Evolutionary conservation across 208 protist genomes (phyloP).

Genomic region (Trypanosoma cruzi): DNA sequence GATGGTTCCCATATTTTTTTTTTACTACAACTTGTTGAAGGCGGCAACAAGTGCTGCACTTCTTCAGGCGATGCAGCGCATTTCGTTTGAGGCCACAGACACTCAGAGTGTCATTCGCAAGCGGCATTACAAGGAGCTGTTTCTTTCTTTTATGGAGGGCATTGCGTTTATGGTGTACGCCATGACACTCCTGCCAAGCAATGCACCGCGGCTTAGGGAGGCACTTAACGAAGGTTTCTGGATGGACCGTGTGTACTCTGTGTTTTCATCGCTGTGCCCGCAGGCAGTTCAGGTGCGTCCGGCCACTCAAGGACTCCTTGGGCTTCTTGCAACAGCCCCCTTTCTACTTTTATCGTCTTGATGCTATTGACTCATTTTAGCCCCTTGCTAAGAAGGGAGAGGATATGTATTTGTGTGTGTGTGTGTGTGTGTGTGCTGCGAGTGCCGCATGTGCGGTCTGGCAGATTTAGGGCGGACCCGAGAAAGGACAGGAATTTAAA

Average conservation of each 20-base stretch:
- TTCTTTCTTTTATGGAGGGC: conserved; percentile 49
- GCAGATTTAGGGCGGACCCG: too few species aligned
- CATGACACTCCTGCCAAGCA: conserved; percentile 61
- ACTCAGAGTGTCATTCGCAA: conserved; percentile 51
- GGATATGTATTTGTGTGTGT: too few species aligned
- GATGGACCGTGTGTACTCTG: conserved; percentile 29
- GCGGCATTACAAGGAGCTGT: conserved; percentile 22
- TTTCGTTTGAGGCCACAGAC: conserved; percentile 48
- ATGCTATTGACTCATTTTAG: neutral
- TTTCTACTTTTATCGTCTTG: conserved; percentile 12
- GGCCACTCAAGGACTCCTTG: conserved; percentile 73
- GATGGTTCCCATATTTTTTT: conserved; percentile 79
- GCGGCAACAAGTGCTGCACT: conserved; percentile 18
- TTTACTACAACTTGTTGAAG: conserved; percentile 77
- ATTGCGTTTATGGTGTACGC: conserved; percentile 70
- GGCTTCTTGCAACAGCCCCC: conserved; percentile 65
- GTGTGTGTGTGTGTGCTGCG: too few species aligned
- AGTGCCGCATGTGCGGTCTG: too few species aligned
- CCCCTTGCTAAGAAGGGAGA: too few species aligned
- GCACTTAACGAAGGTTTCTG: conserved; percentile 49
- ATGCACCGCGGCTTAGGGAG: conserved; percentile 24
- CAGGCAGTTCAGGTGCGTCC: conserved; percentile 41
- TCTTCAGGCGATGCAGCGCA: conserved; percentile 35
- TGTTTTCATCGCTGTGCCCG: conserved; percentile 63
- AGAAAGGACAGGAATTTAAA: too few species aligned